Evolutionary conservation across 768 basidiomycete species (phyloP).

Genomic region (Boletellus sp.): DNA sequence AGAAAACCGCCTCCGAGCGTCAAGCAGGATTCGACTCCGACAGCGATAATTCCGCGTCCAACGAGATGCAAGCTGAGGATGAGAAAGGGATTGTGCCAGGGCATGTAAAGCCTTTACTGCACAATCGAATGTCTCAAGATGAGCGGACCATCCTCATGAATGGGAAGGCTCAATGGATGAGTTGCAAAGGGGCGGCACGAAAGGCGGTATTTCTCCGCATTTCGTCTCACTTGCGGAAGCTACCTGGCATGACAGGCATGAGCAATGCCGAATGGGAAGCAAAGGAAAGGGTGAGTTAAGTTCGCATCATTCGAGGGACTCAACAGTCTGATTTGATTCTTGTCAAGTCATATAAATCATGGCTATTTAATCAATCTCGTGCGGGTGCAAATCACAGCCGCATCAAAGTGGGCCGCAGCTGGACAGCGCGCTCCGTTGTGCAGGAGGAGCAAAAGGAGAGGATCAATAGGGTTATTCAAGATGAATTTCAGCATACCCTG

Average conservation of each 20-base stretch:
- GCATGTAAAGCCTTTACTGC: not conserved
- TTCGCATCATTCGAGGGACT: too few relatives aligned
- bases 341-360: not conserved
- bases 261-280: not conserved
- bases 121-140: not conserved
- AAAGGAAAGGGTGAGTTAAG: not conserved
- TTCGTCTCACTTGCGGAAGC: not conserved
- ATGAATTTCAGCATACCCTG: too few relatives aligned
- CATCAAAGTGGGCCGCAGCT: not conserved
- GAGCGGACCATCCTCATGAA: not conserved
- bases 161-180: not conserved
- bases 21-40: not conserved
- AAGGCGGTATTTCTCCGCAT: not conserved
- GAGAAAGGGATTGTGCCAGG: too few relatives aligned
- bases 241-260: not conserved
- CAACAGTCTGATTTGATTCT: too few relatives aligned
- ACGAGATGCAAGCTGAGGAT: too few relatives aligned
- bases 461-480: not conserved
- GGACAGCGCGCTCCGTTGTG: not conserved
- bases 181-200: not conserved
- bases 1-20: too few relatives aligned
- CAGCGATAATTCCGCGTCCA: too few relatives aligned
- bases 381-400: not conserved
- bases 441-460: not conserved
- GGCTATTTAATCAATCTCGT: not conserved